phyloP scores from a whole-genome alignment of 768 basidiomycete genomes.

The Serendipita sp. region DNA sequence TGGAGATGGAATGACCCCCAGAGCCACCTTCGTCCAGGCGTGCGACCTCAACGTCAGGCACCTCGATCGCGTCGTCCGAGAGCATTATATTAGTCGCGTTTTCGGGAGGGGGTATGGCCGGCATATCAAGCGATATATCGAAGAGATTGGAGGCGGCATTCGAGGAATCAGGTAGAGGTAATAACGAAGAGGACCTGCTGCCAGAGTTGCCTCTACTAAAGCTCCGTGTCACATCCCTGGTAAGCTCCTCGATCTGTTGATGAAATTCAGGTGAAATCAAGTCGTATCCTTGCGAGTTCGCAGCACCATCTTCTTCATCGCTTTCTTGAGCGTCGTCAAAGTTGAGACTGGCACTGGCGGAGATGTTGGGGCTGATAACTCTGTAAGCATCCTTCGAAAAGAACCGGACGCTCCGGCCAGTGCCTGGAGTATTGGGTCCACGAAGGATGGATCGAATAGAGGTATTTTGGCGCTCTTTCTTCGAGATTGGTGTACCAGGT shows the following conservation, averaged over 20 bases:
- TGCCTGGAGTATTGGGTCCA: conserved; percentile 53
- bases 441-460: conserved; percentile 61
- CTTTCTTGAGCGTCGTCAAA: background rate
- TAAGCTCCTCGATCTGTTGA: conserved; percentile 2
- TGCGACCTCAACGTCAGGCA: conserved; percentile 15
- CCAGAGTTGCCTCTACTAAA: background rate
- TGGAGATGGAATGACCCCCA: too few relatives aligned
- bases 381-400: conserved; percentile 55
- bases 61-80: conserved; percentile 24
- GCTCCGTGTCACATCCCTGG: background rate
- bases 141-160: conserved; percentile 28
- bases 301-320: background rate
- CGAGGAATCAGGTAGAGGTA: conserved; percentile 14
- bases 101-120: conserved; percentile 24
- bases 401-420: conserved; percentile 66
- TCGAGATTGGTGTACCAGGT: too few relatives aligned
- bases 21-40: too few relatives aligned
- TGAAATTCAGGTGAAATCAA: background rate
- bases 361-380: conserved; percentile 48
- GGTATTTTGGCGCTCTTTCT: background rate
- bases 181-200: conserved; percentile 12
- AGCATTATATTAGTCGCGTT: conserved; percentile 13
- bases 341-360: conserved; percentile 14
- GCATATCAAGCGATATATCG: conserved; percentile 42
- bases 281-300: conserved; percentile 1